Evolutionary conservation across 495 filamentous ascomycete genomes (phyloP).

Genomic region (Cairneyella variabilis): DNA sequence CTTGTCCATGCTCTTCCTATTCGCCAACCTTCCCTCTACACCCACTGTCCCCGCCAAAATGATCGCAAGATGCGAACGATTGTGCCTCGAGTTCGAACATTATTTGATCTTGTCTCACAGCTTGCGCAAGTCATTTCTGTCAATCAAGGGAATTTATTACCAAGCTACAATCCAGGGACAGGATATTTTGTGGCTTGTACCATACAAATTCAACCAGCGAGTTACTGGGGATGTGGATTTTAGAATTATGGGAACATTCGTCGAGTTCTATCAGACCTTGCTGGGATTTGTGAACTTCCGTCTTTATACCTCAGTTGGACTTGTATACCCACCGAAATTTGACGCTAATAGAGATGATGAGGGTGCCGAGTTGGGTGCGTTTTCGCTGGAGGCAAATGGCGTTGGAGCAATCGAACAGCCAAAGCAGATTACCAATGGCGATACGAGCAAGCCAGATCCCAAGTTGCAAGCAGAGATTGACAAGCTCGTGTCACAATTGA

Average conservation of each 20-base stretch:
- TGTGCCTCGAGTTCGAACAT: conserved; percentile 94
- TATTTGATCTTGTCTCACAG: conserved; percentile 89
- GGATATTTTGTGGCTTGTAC: conserved; percentile 94
- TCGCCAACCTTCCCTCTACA: conserved; percentile 91
- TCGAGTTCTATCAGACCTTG: conserved; percentile 96
- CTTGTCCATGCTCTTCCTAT: conserved; percentile 92
- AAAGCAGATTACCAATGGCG: conserved; percentile 23
- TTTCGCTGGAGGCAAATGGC: conserved; percentile 74
- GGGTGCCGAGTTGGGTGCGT: conserved; percentile 87
- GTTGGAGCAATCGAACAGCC: conserved; percentile 49
- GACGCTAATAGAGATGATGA: conserved; percentile 80
- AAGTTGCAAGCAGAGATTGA: conserved; percentile 53
- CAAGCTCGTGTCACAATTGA: conserved; percentile 49
- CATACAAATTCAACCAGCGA: conserved; percentile 93
- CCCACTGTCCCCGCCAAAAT: conserved; percentile 85
- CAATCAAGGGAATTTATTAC: conserved; percentile 99
- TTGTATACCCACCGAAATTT: conserved; percentile 94
- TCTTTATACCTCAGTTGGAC: conserved; percentile 82
- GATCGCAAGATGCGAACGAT: conserved; percentile 83
- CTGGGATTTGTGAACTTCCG: conserved; percentile 94
- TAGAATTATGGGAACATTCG: conserved; percentile 97
- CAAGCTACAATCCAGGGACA: conserved; percentile 98
- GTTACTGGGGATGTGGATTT: conserved; percentile 93
- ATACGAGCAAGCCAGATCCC: conserved; percentile 28
- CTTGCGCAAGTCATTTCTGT: conserved; percentile 91